Evolutionary conservation across 257 asterid species (phyloP).

Genomic region (Plantago major): DNA sequence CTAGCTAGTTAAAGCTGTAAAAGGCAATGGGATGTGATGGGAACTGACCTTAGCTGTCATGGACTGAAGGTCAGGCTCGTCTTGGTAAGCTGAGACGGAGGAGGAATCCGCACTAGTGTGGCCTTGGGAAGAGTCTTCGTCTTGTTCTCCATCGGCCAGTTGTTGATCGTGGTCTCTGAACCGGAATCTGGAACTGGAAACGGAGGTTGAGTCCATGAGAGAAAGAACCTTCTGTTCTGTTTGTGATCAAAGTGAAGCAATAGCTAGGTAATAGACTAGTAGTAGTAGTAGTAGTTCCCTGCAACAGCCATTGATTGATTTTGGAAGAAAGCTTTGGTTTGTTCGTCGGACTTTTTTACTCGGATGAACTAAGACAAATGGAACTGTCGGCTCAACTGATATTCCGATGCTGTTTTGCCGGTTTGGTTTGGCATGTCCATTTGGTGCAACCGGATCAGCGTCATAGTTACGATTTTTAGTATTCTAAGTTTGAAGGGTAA

Average conservation of each 20-base stretch:
- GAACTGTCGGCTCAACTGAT: constrained; percentile 24
- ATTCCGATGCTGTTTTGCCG: background rate
- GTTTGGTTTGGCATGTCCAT: too few relatives aligned
- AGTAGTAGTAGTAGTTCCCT: background rate
- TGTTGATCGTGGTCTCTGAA: constrained; percentile 51
- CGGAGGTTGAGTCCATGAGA: constrained; percentile 34
- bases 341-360: constrained; percentile 22
- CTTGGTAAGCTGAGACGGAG: constrained; percentile 38
- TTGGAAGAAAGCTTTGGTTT: constrained; percentile 42
- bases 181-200: constrained; percentile 40
- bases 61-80: constrained; percentile 47
- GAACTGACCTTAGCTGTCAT: constrained; percentile 71
- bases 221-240: background rate
- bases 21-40: too few relatives aligned
- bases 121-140: constrained; percentile 28
- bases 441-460: too few relatives aligned
- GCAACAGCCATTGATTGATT: constrained; percentile 28
- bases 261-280: background rate
- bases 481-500: too few relatives aligned
- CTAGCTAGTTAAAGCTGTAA: background rate
- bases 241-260: background rate
- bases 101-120: constrained; percentile 39
- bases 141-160: constrained; percentile 10
- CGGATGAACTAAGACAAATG: constrained; percentile 10
- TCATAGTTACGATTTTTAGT: too few relatives aligned